phyloP scores from a whole-genome alignment of 805 yeast species.

The Scheffersomyces amazonensis region DNA sequence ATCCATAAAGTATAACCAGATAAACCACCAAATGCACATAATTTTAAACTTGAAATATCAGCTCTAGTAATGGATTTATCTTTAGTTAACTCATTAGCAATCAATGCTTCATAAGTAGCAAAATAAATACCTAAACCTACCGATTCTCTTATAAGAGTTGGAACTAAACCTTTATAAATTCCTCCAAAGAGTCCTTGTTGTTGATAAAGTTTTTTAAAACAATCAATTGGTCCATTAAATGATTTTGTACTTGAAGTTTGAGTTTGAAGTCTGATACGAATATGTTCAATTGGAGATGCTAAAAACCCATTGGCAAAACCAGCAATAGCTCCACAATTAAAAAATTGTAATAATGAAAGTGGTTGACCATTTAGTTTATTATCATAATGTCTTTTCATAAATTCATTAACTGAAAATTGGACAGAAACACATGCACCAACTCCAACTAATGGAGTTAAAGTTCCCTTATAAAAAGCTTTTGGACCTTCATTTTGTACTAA shows the following conservation, averaged over 20 bases:
- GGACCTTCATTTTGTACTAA: slow-evolving; percentile 50
- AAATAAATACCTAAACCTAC: slow-evolving; percentile 89
- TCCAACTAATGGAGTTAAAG: slow-evolving; percentile 45
- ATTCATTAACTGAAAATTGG: slow-evolving; percentile 93
- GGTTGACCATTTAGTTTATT: slow-evolving; percentile 41
- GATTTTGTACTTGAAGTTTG: slow-evolving; percentile 56
- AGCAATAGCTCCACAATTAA: slow-evolving; percentile 83
- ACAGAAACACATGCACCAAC: slow-evolving; percentile 97
- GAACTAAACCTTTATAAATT: slow-evolving; percentile 75
- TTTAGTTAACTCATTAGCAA: slow-evolving; percentile 58
- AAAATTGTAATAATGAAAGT: slow-evolving; percentile 64
- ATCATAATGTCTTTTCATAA: slow-evolving; percentile 78
- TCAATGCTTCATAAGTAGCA: slow-evolving; percentile 84
- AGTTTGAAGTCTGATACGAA: slow-evolving; percentile 91
- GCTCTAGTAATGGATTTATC: slow-evolving; percentile 46
- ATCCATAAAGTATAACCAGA: slow-evolving; percentile 93
- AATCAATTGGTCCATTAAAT: slow-evolving; percentile 73
- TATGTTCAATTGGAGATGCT: slow-evolving; percentile 93
- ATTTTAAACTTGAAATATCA: slow-evolving; percentile 85
- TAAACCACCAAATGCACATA: slow-evolving; percentile 84
- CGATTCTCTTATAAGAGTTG: slow-evolving; percentile 81
- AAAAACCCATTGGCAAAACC: slow-evolving; percentile 87
- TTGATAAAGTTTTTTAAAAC: slow-evolving; percentile 54
- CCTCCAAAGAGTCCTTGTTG: slow-evolving; percentile 54
- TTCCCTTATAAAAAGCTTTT: slow-evolving; percentile 43